Evolutionary conservation across 192 early-diverging fungal genomes (phyloP), one percentile per base, ranked within the genome.

Genomic region (Entrophospora sp.): DNA sequence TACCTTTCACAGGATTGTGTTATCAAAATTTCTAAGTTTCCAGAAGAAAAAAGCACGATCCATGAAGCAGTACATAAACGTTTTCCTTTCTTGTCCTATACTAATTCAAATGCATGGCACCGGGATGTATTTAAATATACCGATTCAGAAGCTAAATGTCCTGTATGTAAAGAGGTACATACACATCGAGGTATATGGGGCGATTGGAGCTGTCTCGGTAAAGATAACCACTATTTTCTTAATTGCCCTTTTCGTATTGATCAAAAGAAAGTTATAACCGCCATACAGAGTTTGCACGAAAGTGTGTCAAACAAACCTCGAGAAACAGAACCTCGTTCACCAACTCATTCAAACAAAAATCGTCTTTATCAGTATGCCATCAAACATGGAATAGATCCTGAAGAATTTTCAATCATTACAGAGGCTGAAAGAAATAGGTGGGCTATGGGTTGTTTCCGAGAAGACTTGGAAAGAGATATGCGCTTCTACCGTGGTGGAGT

Each of bases 251-350:
- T n/a, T n/a, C n/a, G n/a, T 22, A 52, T 3, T 5, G 49, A 22
- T 25, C 24, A 52, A 25, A 25, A 22, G 24, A 52, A 52, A 52
- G 3, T 52, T 38, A 59, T 38, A 13, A 59, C 24, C 27, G 56
- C 56, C 22, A 40, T 59, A 59, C 56, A 59, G 56, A 59, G 35
- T 59, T 24, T 22, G 32, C 36, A 59, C 34, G 31, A 10, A 59
- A 59, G 36, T 35, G 35, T 59, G 22, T 37, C 56, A 58, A 58
- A 58, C 56, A 58, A 58, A 58, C 18, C 56, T 58, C 56, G 36
- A 37, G 36, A 58, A 34, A 37, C 56, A 52, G 49, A 52, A 37
- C 56, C 31, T 58, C 34, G 25, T 58, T 58, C 34, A 38, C 56
- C 18, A 58, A 58, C 18, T 58, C 56, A 36, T 58, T 34, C 56